A percentile compares a stretch with the other conserved stretches of the same genome.
Conservation (phyloP, 345 rosid species). For the Corymbia maculata region DNA sequence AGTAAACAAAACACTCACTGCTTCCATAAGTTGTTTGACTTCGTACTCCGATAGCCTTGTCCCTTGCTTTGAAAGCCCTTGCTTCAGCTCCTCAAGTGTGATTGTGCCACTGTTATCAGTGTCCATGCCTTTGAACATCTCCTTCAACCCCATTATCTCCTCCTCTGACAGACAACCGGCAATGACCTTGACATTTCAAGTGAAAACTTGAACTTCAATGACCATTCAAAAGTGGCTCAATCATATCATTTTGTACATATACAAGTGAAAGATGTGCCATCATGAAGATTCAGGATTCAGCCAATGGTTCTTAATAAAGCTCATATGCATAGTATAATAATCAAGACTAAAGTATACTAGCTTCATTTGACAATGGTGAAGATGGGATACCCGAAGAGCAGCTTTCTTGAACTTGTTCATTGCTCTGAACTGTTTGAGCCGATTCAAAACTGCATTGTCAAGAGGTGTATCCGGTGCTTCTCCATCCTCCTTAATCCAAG, state of each 20-base stretch:
- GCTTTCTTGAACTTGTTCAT: constrained; percentile 68
- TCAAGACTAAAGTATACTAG: neutral
- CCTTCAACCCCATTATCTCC: constrained; percentile 95
- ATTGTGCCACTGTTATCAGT: constrained; percentile 85
- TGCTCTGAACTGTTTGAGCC: constrained; percentile 63
- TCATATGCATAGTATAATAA: neutral
- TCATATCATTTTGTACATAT: neutral
- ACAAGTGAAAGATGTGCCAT: neutral
- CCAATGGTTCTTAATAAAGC: neutral
- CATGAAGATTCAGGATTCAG: neutral
- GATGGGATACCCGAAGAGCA: constrained; percentile 43
- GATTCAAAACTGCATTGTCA: constrained; percentile 44
- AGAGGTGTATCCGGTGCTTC: constrained; percentile 70
- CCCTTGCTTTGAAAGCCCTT: constrained; percentile 91
- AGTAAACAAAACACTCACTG: constrained; percentile 36
- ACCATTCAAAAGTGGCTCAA: neutral
- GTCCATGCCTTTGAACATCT: constrained; percentile 91
- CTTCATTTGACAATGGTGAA: neutral
- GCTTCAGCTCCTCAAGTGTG: constrained; percentile 86
- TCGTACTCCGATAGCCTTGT: constrained; percentile 77
- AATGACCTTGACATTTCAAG: constrained; percentile 45
- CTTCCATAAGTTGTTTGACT: constrained; percentile 88
- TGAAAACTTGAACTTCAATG: neutral
- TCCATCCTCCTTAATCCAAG: constrained; percentile 71
- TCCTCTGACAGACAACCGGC: constrained; percentile 96